Conservation (phyloP, 192 early-diverging fungal species). For the Coemansia sp. region DNA sequence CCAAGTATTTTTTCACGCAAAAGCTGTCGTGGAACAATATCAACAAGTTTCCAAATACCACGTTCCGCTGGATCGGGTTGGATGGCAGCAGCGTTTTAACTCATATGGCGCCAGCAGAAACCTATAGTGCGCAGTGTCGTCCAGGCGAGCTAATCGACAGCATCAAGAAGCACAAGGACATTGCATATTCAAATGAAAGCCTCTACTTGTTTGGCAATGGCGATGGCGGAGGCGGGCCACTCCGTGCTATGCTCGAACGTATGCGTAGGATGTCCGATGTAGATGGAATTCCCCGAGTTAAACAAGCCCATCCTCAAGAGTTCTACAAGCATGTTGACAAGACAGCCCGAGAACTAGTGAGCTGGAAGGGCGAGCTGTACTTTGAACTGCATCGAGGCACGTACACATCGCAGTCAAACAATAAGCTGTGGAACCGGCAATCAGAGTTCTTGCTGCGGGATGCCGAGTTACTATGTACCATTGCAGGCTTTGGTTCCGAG, state of each 20-base stretch:
- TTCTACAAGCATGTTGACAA: slow-evolving; percentile 84
- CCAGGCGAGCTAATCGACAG: slow-evolving; percentile 60
- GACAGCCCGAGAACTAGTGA: slow-evolving; percentile 64
- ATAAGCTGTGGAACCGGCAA: slow-evolving; percentile 83
- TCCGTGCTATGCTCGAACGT: slow-evolving; percentile 80
- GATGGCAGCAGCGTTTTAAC: slow-evolving; percentile 82
- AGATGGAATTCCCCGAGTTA: slow-evolving; percentile 71
- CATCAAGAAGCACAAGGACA: slow-evolving; percentile 85
- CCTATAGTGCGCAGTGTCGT: slow-evolving; percentile 66
- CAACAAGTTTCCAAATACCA: slow-evolving; percentile 97
- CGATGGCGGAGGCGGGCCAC: slow-evolving; percentile 94
- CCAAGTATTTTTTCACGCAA: slow-evolving; percentile 97
- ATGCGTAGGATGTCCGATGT: slow-evolving; percentile 70
- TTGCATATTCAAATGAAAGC: slow-evolving; percentile 79
- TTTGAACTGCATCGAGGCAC: slow-evolving; percentile 98
- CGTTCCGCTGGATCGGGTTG: slow-evolving; percentile 90
- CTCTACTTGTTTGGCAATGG: slow-evolving; percentile 93
- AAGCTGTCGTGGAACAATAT: slow-evolving; percentile 99
- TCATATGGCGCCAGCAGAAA: slow-evolving; percentile 90
- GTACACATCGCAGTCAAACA: slow-evolving; percentile 87
- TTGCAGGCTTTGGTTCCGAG: slow-evolving; percentile 29
- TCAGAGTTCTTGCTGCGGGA: slow-evolving; percentile 83
- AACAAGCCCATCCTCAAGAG: slow-evolving; percentile 70
- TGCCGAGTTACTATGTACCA: slow-evolving; percentile 70
- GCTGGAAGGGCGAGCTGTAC: slow-evolving; percentile 97